These are phyloP conservation scores for Parathielavia hyrcaniae DNA, from an alignment of 495 filamentous ascomycete species.

Conservation along the genomic window DNA sequence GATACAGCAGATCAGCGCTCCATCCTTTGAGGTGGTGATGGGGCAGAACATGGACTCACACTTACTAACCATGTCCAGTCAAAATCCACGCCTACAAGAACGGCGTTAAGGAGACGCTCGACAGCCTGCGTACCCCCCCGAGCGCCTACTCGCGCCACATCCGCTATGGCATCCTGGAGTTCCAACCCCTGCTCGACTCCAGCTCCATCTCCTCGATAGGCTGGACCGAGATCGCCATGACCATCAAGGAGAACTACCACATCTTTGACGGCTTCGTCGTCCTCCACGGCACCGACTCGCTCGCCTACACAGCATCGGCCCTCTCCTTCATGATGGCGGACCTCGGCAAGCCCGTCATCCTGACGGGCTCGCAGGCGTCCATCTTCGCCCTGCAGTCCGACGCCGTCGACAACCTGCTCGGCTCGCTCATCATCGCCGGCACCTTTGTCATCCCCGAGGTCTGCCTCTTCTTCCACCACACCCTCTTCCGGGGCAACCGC, in stretches of 20 bases:
- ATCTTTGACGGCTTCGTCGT: conserved; percentile 93
- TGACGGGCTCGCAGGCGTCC: conserved; percentile 87
- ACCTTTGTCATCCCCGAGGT: conserved; percentile 97
- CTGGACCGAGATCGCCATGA: conserved; percentile 79
- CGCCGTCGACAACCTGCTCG: conserved; percentile 91
- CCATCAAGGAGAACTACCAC: conserved; percentile 69
- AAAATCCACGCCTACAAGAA: conserved; percentile 39
- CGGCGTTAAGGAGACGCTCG: conserved; percentile 34
- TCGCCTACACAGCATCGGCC: conserved; percentile 88
- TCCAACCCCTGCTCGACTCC: conserved; percentile 80
- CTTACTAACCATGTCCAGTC: conserved; percentile 21
- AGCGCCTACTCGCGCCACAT: conserved; percentile 77
- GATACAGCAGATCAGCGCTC: no score
- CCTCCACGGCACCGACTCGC: conserved; percentile 90
- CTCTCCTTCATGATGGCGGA: conserved; percentile 92
- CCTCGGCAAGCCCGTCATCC: conserved; percentile 83
- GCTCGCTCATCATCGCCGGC: conserved; percentile 86
- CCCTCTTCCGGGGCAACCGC: conserved; percentile 85
- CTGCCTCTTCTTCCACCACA: conserved; percentile 91
- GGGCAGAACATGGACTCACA: neutral
- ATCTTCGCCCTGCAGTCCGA: conserved; percentile 92
- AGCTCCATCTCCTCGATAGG: conserved; percentile 85
- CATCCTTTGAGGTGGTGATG: no score
- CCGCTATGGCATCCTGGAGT: conserved; percentile 82
- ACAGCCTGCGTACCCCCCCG: conserved; percentile 69